Percentiles rank a stretch among this genome's conserved stretches.
Conservation (phyloP, 768 basidiomycete species). For the Tylopilus balloui region DNA sequence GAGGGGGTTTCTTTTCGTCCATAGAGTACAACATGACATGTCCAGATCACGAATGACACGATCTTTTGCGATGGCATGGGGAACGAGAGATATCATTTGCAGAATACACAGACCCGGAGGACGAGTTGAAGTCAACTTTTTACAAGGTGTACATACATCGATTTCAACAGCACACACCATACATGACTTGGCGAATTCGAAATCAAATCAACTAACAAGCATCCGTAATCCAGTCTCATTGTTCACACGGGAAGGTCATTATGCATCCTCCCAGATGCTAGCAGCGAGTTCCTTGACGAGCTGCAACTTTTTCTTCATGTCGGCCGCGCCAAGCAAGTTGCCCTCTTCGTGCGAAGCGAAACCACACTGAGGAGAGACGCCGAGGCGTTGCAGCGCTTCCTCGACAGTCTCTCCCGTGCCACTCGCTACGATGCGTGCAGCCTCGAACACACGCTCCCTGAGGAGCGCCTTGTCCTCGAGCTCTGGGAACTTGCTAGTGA, state of each 20-base stretch:
- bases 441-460: slow-evolving; percentile 38
- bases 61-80: neutral
- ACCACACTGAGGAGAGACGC: slow-evolving; percentile 49
- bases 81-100: neutral
- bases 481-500: slow-evolving; percentile 41
- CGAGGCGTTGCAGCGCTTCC: slow-evolving; percentile 37
- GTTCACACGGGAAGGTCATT: neutral
- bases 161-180: neutral
- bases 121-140: neutral
- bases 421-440: slow-evolving; percentile 40
- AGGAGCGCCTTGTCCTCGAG: slow-evolving; percentile 42
- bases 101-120: too few species aligned
- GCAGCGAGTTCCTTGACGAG: slow-evolving; percentile 36
- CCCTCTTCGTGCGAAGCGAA: slow-evolving; percentile 46
- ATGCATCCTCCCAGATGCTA: slow-evolving; percentile 33
- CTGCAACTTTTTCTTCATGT: slow-evolving; percentile 30
- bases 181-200: neutral
- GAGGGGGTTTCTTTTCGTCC: neutral
- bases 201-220: too few species aligned
- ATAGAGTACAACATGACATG: neutral
- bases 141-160: neutral
- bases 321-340: slow-evolving; percentile 35
- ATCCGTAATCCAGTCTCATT: too few species aligned
- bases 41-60: neutral
- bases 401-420: slow-evolving; percentile 36